Percentiles rank a stretch among this genome's conserved stretches.
These are phyloP conservation scores for Penicillium sp. DNA, from an alignment of 2,329 filamentous ascomycete species.

Conservation along the genomic window DNA sequence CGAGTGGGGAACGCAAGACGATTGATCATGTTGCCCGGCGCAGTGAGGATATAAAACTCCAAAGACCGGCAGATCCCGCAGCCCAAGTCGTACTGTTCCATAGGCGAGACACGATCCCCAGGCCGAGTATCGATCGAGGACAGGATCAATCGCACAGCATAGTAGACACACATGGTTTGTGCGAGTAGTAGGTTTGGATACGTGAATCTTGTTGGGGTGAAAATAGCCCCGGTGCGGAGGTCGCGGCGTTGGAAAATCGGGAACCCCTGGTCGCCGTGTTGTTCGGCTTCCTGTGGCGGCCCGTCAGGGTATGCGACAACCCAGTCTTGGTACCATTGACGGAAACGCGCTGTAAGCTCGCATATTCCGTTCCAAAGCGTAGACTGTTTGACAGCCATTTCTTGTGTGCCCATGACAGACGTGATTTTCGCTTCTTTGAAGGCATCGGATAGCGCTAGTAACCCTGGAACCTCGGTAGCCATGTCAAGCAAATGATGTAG, in stretches of 20 bases:
- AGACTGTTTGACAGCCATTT: slow-evolving; percentile 31
- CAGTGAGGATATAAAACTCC: slow-evolving; percentile 34
- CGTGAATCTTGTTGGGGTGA: slow-evolving; percentile 28
- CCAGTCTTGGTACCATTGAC: slow-evolving; percentile 31
- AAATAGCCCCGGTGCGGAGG: slow-evolving; percentile 31
- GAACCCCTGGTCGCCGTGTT: slow-evolving; percentile 25
- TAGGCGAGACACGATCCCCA: slow-evolving; percentile 25
- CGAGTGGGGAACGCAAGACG: slow-evolving; percentile 36
- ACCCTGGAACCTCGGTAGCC: slow-evolving; percentile 32
- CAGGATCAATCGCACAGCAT: slow-evolving; percentile 30
- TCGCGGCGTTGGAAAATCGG: slow-evolving; percentile 34
- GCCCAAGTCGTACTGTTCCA: slow-evolving; percentile 33
- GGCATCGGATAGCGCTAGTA: slow-evolving; percentile 31
- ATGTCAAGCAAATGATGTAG: slow-evolving; percentile 37
- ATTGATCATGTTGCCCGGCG: slow-evolving; percentile 40
- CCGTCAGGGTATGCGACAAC: slow-evolving; percentile 33
- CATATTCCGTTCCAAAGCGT: slow-evolving; percentile 35
- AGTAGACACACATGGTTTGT: slow-evolving; percentile 38
- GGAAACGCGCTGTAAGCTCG: slow-evolving; percentile 29
- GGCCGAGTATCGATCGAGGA: slow-evolving; percentile 33
- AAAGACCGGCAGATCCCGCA: slow-evolving; percentile 36
- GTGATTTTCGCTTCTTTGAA: slow-evolving; percentile 23
- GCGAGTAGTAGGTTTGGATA: slow-evolving; percentile 36
- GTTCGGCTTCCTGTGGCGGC: slow-evolving; percentile 24
- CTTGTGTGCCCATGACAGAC: slow-evolving; percentile 26